A percentile compares a stretch with the other conserved stretches of the same genome.
Evolutionary conservation across 495 filamentous ascomycete species (phyloP).

Genomic region (Chaetomium cochliodes): DNA sequence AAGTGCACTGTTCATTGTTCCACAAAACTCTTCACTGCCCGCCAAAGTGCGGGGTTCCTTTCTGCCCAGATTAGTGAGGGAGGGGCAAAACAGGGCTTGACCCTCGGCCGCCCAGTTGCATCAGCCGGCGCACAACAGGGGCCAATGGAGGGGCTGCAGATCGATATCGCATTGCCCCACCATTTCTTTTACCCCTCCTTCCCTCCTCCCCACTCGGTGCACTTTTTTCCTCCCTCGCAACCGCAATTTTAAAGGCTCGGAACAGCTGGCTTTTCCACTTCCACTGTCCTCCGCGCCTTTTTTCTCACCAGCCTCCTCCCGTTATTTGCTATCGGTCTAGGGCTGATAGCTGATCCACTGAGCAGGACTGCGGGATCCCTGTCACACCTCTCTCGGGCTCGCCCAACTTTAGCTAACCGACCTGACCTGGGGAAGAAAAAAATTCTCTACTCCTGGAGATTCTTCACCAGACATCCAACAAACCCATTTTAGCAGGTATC

Average conservation of each 20-base stretch:
- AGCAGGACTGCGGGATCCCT: slow-evolving; percentile 30
- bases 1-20: neutral
- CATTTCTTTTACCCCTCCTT: slow-evolving; percentile 35
- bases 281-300: slow-evolving; percentile 25
- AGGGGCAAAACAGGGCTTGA: slow-evolving; percentile 43
- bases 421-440: slow-evolving; percentile 32
- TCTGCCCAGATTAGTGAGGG: slow-evolving; percentile 22
- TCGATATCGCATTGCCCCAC: slow-evolving; percentile 33
- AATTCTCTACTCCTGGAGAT: slow-evolving; percentile 33
- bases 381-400: slow-evolving; percentile 24
- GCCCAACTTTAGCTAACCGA: slow-evolving; percentile 18
- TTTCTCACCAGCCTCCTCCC: slow-evolving; percentile 19
- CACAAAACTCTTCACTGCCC: neutral
- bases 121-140: slow-evolving; percentile 34
- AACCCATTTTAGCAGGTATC: slow-evolving; percentile 35
- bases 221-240: slow-evolving; percentile 32
- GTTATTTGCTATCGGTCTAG: slow-evolving; percentile 32
- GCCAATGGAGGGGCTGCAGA: slow-evolving; percentile 30
- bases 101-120: slow-evolving; percentile 33
- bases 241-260: slow-evolving; percentile 30
- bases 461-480: slow-evolving; percentile 28
- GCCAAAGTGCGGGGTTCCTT: slow-evolving; percentile 17
- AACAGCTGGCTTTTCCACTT: slow-evolving; percentile 30
- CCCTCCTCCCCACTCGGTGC: slow-evolving; percentile 27
- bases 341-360: slow-evolving; percentile 33